Conservation (phyloP, 2,329 filamentous ascomycete genomes). For the Xylaria sp. region DNA sequence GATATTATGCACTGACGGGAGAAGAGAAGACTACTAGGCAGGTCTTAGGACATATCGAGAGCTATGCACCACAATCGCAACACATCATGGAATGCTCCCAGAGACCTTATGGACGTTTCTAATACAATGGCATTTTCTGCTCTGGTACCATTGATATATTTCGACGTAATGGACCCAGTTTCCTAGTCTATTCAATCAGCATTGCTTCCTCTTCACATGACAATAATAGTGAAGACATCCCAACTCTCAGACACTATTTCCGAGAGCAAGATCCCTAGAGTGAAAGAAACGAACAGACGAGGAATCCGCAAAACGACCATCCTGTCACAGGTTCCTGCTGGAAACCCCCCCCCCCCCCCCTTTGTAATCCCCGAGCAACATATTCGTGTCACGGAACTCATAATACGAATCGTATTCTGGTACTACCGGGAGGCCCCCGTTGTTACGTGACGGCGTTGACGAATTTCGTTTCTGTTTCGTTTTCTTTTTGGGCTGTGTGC, state of each 20-base stretch:
- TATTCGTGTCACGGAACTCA: too few relatives aligned
- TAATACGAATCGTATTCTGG: neutral
- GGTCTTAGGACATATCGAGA: neutral
- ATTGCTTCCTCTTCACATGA: neutral
- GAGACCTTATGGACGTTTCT: neutral
- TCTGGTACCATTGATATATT: neutral
- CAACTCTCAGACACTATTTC: neutral
- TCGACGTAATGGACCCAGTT: neutral
- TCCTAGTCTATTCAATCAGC: neutral
- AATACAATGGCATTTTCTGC: neutral
- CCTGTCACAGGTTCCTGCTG: neutral
- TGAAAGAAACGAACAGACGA: neutral
- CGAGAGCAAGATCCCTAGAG: neutral
- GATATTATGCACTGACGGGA: constrained; percentile 4
- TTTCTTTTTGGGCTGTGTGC: neutral
- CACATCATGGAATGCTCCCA: neutral
- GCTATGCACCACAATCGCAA: neutral
- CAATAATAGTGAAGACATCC: neutral
- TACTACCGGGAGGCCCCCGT: neutral
- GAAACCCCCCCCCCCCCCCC: neutral
- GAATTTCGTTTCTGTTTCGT: too few relatives aligned
- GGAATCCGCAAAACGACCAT: neutral
- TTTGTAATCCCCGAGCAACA: constrained; percentile 11
- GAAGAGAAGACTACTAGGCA: neutral
- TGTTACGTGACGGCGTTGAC: too few relatives aligned